These are phyloP conservation scores for Cladosporium sp. DNA, from an alignment of 2,329 filamentous ascomycete species.

Conservation along the genomic window DNA sequence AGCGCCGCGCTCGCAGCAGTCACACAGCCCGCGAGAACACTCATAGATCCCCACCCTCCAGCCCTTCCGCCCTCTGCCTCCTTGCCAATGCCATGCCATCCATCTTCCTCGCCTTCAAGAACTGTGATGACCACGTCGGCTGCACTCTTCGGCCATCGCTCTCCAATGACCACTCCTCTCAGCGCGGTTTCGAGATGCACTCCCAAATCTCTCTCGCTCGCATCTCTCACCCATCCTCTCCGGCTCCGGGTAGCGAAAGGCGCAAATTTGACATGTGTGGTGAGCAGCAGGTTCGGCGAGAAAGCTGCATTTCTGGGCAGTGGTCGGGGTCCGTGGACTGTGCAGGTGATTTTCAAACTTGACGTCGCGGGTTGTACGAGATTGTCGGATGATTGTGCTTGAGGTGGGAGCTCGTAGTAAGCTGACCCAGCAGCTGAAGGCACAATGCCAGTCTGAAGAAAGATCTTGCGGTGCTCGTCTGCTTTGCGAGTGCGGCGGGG, in stretches of 20 bases:
- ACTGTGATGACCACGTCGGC: slow-evolving; percentile 94
- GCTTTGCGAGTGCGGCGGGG: slow-evolving; percentile 56
- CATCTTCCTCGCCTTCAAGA: slow-evolving; percentile 85
- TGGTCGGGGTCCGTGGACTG: slow-evolving; percentile 87
- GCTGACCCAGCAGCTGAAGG: slow-evolving; percentile 92
- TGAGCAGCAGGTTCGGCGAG: slow-evolving; percentile 85
- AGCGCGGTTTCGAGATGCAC: slow-evolving; percentile 89
- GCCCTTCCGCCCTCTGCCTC: slow-evolving; percentile 33
- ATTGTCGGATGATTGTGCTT: slow-evolving; percentile 36
- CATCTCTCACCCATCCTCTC: slow-evolving; percentile 80
- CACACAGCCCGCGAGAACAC: slow-evolving; percentile 84
- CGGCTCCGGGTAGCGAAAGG: slow-evolving; percentile 83
- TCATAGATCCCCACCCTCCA: slow-evolving; percentile 77
- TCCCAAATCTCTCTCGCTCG: slow-evolving; percentile 80
- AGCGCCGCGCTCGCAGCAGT: slow-evolving; percentile 91
- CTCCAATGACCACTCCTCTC: slow-evolving; percentile 82
- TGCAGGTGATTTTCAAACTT: slow-evolving; percentile 86
- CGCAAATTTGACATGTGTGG: slow-evolving; percentile 92
- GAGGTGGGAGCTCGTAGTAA: slow-evolving; percentile 63
- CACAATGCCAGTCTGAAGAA: slow-evolving; percentile 85
- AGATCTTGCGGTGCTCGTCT: slow-evolving; percentile 78
- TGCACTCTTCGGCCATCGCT: slow-evolving; percentile 96
- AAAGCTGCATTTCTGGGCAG: slow-evolving; percentile 87
- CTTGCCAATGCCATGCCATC: slow-evolving; percentile 56
- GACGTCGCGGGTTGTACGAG: slow-evolving; percentile 43